Conservation (phyloP, 1,139 yeast species). For the Candida gigantensis region DNA sequence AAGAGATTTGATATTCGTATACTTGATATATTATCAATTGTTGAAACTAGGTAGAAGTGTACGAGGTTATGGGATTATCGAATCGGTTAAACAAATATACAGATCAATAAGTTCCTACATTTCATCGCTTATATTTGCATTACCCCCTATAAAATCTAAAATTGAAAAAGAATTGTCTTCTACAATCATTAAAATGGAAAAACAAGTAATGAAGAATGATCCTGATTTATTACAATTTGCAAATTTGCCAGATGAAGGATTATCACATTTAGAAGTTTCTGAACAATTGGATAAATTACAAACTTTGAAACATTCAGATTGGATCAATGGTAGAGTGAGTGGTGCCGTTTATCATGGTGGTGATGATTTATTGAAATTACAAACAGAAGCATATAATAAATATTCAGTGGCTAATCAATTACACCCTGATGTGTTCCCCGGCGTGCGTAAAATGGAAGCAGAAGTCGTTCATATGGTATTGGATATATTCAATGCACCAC, state of each 20-base stretch:
- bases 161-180: constrained; percentile 61
- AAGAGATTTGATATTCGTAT: constrained; percentile 29
- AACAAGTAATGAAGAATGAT: constrained; percentile 54
- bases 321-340: constrained; percentile 83
- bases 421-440: constrained; percentile 97
- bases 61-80: constrained; percentile 43
- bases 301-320: constrained; percentile 64
- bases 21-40: constrained; percentile 19
- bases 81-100: constrained; percentile 20
- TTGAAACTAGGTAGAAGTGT: constrained; percentile 15
- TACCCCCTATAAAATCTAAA: constrained; percentile 58
- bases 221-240: constrained; percentile 47
- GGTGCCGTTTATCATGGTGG: constrained; percentile 99
- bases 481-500: constrained; percentile 71
- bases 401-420: constrained; percentile 90
- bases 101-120: constrained; percentile 11
- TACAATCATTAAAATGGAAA: constrained; percentile 52
- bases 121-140: constrained; percentile 38
- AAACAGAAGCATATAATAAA: constrained; percentile 71
- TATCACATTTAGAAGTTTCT: constrained; percentile 44
- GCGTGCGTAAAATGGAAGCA: constrained; percentile 93
- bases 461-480: constrained; percentile 93
- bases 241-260: constrained; percentile 58
- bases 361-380: constrained; percentile 65
- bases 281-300: constrained; percentile 51